Conservation (phyloP, 768 basidiomycete genomes). For the Favolaschia claudopus region DNA sequence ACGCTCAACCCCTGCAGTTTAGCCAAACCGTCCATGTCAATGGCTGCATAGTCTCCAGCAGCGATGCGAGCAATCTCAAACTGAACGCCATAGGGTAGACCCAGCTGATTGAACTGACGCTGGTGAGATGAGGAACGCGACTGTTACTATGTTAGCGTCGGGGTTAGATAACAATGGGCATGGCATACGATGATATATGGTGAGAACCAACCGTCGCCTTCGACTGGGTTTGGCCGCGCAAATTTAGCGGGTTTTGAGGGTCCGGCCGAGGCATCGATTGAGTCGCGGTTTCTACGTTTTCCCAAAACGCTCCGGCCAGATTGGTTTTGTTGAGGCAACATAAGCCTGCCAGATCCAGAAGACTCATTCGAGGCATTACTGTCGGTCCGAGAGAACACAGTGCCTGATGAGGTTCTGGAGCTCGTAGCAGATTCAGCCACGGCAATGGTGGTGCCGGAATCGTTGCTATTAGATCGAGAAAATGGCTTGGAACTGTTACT, state of each 20-base stretch:
- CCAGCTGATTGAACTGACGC: slow-evolving; percentile 8
- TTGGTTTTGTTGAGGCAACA: slow-evolving; percentile 45
- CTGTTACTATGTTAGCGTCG: background rate
- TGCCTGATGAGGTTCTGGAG: too few species aligned
- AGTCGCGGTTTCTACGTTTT: slow-evolving; percentile 37
- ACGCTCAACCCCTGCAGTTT: slow-evolving; percentile 41
- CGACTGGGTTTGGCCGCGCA: slow-evolving; percentile 26
- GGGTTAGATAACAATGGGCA: background rate
- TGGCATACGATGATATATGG: slow-evolving; percentile 20
- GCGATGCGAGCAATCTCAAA: slow-evolving; percentile 61
- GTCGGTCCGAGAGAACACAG: background rate
- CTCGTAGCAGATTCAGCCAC: slow-evolving; percentile 28
- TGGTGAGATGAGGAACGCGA: slow-evolving; percentile 17
- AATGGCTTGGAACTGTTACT: background rate
- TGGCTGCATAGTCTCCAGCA: slow-evolving; percentile 39
- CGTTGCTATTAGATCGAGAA: slow-evolving; percentile 5
- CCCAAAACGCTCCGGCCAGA: slow-evolving; percentile 47
- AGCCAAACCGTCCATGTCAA: slow-evolving; percentile 39
- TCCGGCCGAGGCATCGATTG: slow-evolving; percentile 31
- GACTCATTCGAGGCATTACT: slow-evolving; percentile 41
- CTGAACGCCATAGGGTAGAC: slow-evolving; percentile 54
- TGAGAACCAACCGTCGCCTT: slow-evolving; percentile 7
- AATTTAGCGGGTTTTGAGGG: slow-evolving; percentile 31
- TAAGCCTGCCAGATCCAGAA: slow-evolving; percentile 44
- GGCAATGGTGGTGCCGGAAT: slow-evolving; percentile 23